A percentile compares a stretch with the other conserved stretches of the same genome.
Conservation (phyloP, 2,329 filamentous ascomycete species). For the Aurifilum marmelostoma region DNA sequence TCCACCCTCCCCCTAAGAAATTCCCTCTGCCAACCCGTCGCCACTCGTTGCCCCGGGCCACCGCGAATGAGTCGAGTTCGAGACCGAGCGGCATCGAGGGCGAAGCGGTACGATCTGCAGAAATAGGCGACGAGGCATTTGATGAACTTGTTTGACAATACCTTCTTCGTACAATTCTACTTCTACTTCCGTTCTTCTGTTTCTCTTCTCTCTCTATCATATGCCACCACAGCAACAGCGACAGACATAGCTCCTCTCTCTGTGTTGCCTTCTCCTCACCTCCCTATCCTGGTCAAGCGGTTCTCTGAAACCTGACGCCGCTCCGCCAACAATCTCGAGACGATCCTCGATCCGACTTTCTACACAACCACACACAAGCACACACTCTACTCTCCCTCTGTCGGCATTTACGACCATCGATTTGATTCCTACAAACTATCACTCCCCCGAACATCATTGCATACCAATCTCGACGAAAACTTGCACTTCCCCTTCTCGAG, state of each 20-base stretch:
- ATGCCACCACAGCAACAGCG: slow-evolving; percentile 9
- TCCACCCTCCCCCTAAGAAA: not conserved
- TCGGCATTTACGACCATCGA: slow-evolving; percentile 17
- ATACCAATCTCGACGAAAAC: not conserved
- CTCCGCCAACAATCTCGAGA: slow-evolving; percentile 27
- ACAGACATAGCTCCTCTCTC: slow-evolving; percentile 20
- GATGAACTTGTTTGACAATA: not conserved
- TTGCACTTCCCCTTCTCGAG: not conserved
- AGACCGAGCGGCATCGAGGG: slow-evolving; percentile 14
- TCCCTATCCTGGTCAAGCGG: slow-evolving; percentile 27
- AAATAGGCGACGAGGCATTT: slow-evolving; percentile 3
- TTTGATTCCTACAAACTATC: slow-evolving; percentile 9
- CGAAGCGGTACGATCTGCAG: slow-evolving; percentile 11
- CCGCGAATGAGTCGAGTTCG: slow-evolving; percentile 22
- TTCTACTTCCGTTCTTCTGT: not conserved
- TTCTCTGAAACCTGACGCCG: slow-evolving; percentile 29
- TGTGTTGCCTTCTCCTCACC: slow-evolving; percentile 24
- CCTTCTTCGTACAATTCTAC: slow-evolving; percentile 1
- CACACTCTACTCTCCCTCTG: not conserved
- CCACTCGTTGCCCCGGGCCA: slow-evolving; percentile 9
- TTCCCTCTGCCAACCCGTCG: slow-evolving; percentile 10
- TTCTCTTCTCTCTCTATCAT: not conserved
- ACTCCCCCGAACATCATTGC: not conserved
- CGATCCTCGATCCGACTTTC: slow-evolving; percentile 19
- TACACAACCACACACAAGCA: not conserved